phyloP scores from a whole-genome alignment of 208 protist genomes.

The Blastocrithidia nonstop region DNA sequence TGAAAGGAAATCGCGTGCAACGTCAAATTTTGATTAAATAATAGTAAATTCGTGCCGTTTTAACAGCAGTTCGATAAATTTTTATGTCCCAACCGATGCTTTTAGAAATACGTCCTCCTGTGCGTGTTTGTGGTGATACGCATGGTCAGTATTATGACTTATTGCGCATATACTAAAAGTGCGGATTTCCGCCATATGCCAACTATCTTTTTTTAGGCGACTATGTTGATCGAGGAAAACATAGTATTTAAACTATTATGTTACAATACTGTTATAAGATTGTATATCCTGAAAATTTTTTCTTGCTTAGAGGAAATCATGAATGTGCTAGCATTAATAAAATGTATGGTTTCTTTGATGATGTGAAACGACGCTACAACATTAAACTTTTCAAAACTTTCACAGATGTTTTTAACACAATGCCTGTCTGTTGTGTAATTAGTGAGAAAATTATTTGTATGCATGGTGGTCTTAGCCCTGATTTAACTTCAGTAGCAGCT shows the following conservation, averaged over 20 bases:
- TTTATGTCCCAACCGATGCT: slow-evolving; percentile 85
- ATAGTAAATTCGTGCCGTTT: slow-evolving; percentile 65
- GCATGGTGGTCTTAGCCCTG: slow-evolving; percentile 96
- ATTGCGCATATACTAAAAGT: slow-evolving; percentile 97
- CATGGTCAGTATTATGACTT: slow-evolving; percentile 99
- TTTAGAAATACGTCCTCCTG: slow-evolving; percentile 73
- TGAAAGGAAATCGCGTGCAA: slow-evolving; percentile 40
- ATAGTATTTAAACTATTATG: slow-evolving; percentile 89
- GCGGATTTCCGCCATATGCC: slow-evolving; percentile 95
- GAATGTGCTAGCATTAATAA: slow-evolving; percentile 97
- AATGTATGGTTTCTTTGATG: slow-evolving; percentile 99
- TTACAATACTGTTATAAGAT: slow-evolving; percentile 93
- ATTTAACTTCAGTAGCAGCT: slow-evolving; percentile 88
- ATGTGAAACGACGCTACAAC: slow-evolving; percentile 89
- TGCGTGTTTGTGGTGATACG: slow-evolving; percentile 91
- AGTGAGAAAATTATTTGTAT: slow-evolving; percentile 99
- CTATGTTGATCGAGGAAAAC: slow-evolving; percentile 97
- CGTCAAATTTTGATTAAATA: slow-evolving; percentile 59
- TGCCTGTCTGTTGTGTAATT: slow-evolving; percentile 97
- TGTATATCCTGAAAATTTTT: slow-evolving; percentile 96
- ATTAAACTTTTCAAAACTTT: slow-evolving; percentile 98
- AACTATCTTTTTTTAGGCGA: slow-evolving; percentile 99
- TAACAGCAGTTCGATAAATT: slow-evolving; percentile 58
- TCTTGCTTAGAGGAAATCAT: slow-evolving; percentile 98
- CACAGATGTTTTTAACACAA: slow-evolving; percentile 98